These are phyloP conservation scores for Sclerotinia subarctica DNA, from an alignment of 2,329 filamentous ascomycete genomes.

Conservation along the genomic window DNA sequence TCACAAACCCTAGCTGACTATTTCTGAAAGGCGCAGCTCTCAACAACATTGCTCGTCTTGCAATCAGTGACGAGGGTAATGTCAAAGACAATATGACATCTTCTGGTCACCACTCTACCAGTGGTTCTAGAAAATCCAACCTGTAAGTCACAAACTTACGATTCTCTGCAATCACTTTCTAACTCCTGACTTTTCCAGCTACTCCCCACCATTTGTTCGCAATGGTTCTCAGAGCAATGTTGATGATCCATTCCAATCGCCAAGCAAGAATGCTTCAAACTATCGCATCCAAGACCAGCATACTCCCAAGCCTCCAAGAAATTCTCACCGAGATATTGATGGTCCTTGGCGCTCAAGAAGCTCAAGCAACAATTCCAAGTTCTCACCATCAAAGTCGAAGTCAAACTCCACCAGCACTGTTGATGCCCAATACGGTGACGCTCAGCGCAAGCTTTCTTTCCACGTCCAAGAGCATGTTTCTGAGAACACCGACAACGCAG, in stretches of 20 bases:
- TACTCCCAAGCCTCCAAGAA: constrained; percentile 30
- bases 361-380: constrained; percentile 28
- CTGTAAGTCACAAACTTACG: constrained; percentile 26
- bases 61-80: constrained; percentile 24
- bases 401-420: neutral
- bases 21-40: constrained; percentile 20
- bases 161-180: neutral
- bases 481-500: constrained; percentile 10
- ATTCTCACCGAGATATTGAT: constrained; percentile 26
- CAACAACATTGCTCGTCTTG: constrained; percentile 21
- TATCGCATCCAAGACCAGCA: constrained; percentile 24
- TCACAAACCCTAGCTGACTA: neutral
- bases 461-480: constrained; percentile 25
- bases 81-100: constrained; percentile 23
- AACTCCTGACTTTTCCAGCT: constrained; percentile 26
- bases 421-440: constrained; percentile 19
- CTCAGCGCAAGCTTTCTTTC: constrained; percentile 25
- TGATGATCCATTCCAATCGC: constrained; percentile 34
- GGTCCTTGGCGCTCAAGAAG: constrained; percentile 34
- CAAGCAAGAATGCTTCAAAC: constrained; percentile 16
- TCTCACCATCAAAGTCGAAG: constrained; percentile 14
- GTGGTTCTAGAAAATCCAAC: constrained; percentile 21
- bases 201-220: constrained; percentile 35
- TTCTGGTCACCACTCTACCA: constrained; percentile 25
- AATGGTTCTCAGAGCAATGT: constrained; percentile 26